A percentile compares a stretch with the other conserved stretches of the same genome.
These are phyloP conservation scores for Globisporangium recalcitrans DNA, from an alignment of 352 stramenopile species.

Conservation along the genomic window DNA sequence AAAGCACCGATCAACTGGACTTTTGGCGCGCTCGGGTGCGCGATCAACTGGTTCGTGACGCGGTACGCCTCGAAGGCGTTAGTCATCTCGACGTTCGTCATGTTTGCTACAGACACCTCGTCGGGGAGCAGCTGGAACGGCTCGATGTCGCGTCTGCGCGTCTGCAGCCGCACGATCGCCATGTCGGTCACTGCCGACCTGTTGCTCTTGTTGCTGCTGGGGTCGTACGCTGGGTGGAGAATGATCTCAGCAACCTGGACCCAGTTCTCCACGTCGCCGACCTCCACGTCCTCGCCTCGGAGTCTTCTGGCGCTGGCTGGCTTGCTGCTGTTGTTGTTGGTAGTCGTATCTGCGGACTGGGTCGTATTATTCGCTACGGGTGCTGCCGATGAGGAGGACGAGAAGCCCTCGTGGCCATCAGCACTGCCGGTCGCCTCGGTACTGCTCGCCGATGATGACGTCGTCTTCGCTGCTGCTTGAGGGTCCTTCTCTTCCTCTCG, in stretches of 20 bases:
- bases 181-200: constrained; percentile 15
- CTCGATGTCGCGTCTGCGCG: constrained; percentile 5
- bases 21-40: constrained; percentile 10
- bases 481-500: background rate
- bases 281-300: constrained; percentile 8
- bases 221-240: constrained; percentile 22
- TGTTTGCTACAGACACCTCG: constrained; percentile 5
- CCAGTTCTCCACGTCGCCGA: constrained; percentile 24
- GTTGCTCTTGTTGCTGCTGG: too few species aligned
- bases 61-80: constrained; percentile 14
- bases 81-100: constrained; percentile 12
- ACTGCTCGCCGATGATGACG: background rate
- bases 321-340: background rate
- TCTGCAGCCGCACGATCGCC: constrained; percentile 22
- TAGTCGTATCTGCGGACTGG: background rate
- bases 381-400: background rate
- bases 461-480: background rate
- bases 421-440: too few species aligned
- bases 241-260: constrained; percentile 13
- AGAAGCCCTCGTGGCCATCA: background rate
- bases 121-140: constrained; percentile 24
- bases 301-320: background rate
- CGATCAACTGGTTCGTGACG: constrained; percentile 16
- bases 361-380: background rate
- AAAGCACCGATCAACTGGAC: constrained; percentile 9